phyloP scores from a whole-genome alignment of 257 asterid species.

The Primulina huaijiensis region DNA sequence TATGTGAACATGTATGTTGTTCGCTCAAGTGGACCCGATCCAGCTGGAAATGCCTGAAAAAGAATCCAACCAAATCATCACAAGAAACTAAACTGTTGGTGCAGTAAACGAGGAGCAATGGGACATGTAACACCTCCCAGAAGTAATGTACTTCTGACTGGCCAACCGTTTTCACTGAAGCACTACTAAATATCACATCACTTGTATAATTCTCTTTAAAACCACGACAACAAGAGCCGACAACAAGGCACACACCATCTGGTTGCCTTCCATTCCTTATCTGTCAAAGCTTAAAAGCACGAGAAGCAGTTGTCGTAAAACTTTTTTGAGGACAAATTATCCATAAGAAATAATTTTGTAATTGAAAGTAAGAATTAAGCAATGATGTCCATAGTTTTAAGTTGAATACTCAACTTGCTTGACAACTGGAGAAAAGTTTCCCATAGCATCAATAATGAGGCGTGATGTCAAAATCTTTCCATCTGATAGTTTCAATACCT shows the following conservation, averaged over 20 bases:
- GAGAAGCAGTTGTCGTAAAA: slow-evolving; percentile 16
- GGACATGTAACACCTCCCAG: slow-evolving; percentile 71
- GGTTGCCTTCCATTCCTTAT: slow-evolving; percentile 82
- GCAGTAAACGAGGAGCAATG: not conserved
- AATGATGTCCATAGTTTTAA: slow-evolving; percentile 10
- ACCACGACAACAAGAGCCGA: slow-evolving; percentile 91
- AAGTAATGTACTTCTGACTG: slow-evolving; percentile 76
- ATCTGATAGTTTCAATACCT: slow-evolving; percentile 69
- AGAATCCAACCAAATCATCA: slow-evolving; percentile 2
- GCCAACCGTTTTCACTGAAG: slow-evolving; percentile 67
- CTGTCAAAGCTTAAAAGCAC: slow-evolving; percentile 47
- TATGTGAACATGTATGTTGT: slow-evolving; percentile 97
- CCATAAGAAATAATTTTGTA: not conserved
- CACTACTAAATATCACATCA: slow-evolving; percentile 80
- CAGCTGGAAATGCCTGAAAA: slow-evolving; percentile 95
- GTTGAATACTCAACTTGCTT: slow-evolving; percentile 57
- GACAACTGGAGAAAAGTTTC: slow-evolving; percentile 93
- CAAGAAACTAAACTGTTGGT: slow-evolving; percentile 4
- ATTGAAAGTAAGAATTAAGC: not conserved
- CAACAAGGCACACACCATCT: slow-evolving; percentile 95
- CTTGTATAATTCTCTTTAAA: slow-evolving; percentile 66
- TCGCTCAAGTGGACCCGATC: slow-evolving; percentile 79
- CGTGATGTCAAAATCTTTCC: slow-evolving; percentile 69
- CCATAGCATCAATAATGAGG: slow-evolving; percentile 94
- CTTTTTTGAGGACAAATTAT: not conserved